phyloP scores from a whole-genome alignment of 352 stramenopile species.

The Phytopythium kandeliae region DNA sequence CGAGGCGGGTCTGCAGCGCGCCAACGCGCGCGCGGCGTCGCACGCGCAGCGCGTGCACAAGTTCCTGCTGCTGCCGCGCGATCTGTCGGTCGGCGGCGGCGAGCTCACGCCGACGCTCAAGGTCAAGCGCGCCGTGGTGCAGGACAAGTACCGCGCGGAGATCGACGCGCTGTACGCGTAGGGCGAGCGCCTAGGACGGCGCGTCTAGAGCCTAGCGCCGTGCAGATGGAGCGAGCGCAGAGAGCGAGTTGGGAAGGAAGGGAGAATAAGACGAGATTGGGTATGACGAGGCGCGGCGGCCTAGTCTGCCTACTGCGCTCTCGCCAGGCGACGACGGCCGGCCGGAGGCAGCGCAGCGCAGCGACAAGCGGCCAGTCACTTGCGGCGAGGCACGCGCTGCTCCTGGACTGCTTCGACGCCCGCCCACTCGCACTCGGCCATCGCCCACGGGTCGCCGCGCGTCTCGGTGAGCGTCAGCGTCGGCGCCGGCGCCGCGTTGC shows the following conservation, averaged over 20 bases:
- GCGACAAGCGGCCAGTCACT: no score
- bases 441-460: conserved; percentile 47
- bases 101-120: conserved; percentile 93
- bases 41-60: conserved; percentile 66
- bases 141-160: conserved; percentile 75
- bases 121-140: conserved; percentile 87
- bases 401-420: conserved; percentile 56
- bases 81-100: conserved; percentile 80
- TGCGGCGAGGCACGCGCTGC: neutral
- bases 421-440: conserved; percentile 69
- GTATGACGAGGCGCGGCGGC: no score
- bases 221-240: no score
- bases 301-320: no score
- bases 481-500: conserved; percentile 13
- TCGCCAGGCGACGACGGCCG: no score
- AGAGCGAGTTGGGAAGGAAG: no score
- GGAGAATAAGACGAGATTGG: no score
- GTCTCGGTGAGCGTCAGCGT: conserved; percentile 27
- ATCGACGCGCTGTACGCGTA: conserved; percentile 82
- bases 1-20: conserved; percentile 41
- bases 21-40: conserved; percentile 39
- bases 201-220: no score
- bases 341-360: no score
- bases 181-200: no score
- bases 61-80: conserved; percentile 51